phyloP scores from a whole-genome alignment of 2,329 filamentous ascomycete genomes.

The Tolypocladium sp. region DNA sequence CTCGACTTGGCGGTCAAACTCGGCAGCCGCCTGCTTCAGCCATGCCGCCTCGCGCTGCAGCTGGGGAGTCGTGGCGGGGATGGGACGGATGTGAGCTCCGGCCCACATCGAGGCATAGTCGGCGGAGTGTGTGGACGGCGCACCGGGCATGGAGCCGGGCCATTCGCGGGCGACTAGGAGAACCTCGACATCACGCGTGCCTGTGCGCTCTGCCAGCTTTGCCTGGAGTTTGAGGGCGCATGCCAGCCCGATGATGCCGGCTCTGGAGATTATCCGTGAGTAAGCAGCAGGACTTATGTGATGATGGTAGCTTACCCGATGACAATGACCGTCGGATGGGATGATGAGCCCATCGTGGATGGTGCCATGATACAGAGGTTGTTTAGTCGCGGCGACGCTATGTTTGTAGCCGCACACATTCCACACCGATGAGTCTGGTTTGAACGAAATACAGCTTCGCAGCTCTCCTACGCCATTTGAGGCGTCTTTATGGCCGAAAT shows the following conservation, averaged over 20 bases:
- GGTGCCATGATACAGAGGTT: neutral
- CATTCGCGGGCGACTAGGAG: slow-evolving; percentile 23
- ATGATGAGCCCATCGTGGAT: neutral
- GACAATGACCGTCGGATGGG: slow-evolving; percentile 2
- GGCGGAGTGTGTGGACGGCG: slow-evolving; percentile 16
- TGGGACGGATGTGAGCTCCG: slow-evolving; percentile 45
- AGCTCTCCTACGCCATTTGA: neutral
- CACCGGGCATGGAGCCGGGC: slow-evolving; percentile 22
- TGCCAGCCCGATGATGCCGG: slow-evolving; percentile 44
- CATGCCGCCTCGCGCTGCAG: slow-evolving; percentile 20
- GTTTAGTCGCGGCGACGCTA: neutral
- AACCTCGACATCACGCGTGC: slow-evolving; percentile 4
- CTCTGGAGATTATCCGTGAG: slow-evolving; percentile 22
- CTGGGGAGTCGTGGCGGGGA: slow-evolving; percentile 27
- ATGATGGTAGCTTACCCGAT: slow-evolving; percentile 2
- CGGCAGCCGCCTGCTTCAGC: slow-evolving; percentile 17
- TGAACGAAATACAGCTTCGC: neutral
- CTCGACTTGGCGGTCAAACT: slow-evolving; percentile 12
- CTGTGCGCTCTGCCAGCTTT: slow-evolving; percentile 3
- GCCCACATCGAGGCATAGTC: slow-evolving; percentile 50
- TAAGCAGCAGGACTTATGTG: neutral
- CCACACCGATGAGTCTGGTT: neutral
- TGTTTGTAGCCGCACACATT: neutral
- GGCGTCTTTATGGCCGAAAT: neutral
- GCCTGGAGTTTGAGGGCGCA: slow-evolving; percentile 35